phyloP scores from a whole-genome alignment of 331 rosid genomes.

The Prunus yedoensis region DNA sequence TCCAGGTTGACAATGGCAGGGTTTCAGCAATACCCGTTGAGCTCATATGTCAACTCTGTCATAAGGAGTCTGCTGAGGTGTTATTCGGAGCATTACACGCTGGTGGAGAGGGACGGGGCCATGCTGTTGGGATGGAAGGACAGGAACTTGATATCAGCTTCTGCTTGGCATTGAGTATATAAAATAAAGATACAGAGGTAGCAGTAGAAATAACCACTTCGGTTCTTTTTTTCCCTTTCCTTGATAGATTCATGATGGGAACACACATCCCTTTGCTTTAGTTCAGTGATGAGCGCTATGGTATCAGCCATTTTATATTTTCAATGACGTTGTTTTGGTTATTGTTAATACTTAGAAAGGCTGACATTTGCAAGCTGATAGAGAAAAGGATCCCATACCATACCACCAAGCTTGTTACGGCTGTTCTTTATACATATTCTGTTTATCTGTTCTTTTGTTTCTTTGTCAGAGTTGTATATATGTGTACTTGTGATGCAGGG shows the following conservation, averaged over 20 bases:
- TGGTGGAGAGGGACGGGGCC: constrained; percentile 84
- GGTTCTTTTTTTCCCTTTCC: not conserved
- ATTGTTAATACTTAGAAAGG: not conserved
- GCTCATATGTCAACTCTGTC: constrained; percentile 82
- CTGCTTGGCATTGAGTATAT: constrained; percentile 75
- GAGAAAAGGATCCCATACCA: not conserved
- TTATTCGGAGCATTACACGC: constrained; percentile 79
- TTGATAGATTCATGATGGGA: not conserved
- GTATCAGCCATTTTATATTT: not conserved
- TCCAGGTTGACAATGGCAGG: constrained; percentile 97
- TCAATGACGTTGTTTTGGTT: not conserved
- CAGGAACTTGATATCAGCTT: constrained; percentile 85
- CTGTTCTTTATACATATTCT: not conserved
- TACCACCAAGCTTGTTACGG: not conserved
- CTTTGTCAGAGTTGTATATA: not conserved
- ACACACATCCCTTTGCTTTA: not conserved
- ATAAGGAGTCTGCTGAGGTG: constrained; percentile 63
- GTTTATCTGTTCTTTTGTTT: not conserved
- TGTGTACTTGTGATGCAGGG: not conserved
- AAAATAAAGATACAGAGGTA: constrained; percentile 21
- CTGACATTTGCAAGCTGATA: not conserved
- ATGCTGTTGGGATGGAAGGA: constrained; percentile 93
- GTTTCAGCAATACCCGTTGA: constrained; percentile 70
- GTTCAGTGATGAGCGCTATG: not conserved
- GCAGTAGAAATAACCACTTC: constrained; percentile 18